Percentiles rank a stretch among this genome's conserved stretches.
phyloP scores from a whole-genome alignment of 768 basidiomycete genomes.

The Xerocomus potaroensis region DNA sequence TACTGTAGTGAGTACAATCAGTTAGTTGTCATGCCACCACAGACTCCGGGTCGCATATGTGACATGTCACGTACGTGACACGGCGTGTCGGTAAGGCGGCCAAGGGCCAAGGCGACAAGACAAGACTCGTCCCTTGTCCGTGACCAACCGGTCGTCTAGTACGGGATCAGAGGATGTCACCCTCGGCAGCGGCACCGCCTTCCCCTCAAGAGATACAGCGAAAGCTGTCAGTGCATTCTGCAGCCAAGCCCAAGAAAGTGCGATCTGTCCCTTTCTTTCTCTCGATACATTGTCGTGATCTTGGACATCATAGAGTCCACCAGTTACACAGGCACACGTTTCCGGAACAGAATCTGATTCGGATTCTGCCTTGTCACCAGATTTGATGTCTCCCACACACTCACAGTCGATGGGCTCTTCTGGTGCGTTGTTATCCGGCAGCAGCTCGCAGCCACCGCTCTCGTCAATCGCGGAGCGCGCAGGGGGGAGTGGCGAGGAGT shows the following conservation, averaged over 20 bases:
- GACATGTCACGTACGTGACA: constrained; percentile 24
- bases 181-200: constrained; percentile 50
- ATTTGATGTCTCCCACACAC: constrained; percentile 38
- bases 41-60: too few relatives aligned
- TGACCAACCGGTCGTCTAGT: constrained; percentile 9
- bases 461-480: constrained; percentile 76
- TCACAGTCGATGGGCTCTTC: constrained; percentile 34
- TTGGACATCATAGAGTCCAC: constrained; percentile 28
- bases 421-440: constrained; percentile 27
- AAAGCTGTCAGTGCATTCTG: constrained; percentile 76
- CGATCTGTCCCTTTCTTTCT: background rate
- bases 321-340: constrained; percentile 32
- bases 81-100: constrained; percentile 14
- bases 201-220: constrained; percentile 83
- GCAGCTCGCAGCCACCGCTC: constrained; percentile 48
- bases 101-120: constrained; percentile 1
- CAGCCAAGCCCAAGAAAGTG: constrained; percentile 50
- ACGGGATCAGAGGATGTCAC: constrained; percentile 22
- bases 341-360: constrained; percentile 88
- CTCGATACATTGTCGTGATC: constrained; percentile 13
- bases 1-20: too few relatives aligned
- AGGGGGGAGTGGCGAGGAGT: constrained; percentile 69
- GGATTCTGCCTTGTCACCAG: constrained; percentile 63
- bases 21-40: too few relatives aligned
- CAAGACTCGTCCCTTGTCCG: constrained; percentile 8